These are phyloP conservation scores for Yamadazyma conglobata DNA, from an alignment of 1,139 yeast species.

Conservation along the genomic window DNA sequence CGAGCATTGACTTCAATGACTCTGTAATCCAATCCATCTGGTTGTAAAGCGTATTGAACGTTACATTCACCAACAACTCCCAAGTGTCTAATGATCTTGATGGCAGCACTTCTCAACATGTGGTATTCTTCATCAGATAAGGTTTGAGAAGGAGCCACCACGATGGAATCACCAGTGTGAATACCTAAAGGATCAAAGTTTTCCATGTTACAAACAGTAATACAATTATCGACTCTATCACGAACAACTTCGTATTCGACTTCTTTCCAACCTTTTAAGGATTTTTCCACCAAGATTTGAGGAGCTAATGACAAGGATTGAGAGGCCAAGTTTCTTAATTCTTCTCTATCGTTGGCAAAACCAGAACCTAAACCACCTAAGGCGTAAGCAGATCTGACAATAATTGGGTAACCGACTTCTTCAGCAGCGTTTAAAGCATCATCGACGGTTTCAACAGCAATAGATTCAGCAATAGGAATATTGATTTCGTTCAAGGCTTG, in stretches of 20 bases:
- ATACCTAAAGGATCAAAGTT: constrained; percentile 97
- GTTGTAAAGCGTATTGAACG: constrained; percentile 94
- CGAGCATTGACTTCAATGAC: constrained; percentile 98
- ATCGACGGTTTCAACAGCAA: constrained; percentile 91
- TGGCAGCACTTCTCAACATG: constrained; percentile 96
- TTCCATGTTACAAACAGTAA: constrained; percentile 99
- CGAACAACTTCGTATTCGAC: constrained; percentile 98
- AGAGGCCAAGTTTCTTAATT: constrained; percentile 80
- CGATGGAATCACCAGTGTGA: constrained; percentile 98
- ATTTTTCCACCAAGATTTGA: constrained; percentile 93
- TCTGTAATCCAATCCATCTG: constrained; percentile 91
- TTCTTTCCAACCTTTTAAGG: constrained; percentile 98
- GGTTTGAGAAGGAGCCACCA: constrained; percentile 98
- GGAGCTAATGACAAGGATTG: constrained; percentile 89
- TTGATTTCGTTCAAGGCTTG: constrained; percentile 90
- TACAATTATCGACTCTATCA: constrained; percentile 94
- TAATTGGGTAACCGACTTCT: constrained; percentile 88
- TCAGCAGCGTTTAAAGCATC: constrained; percentile 89
- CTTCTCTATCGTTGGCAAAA: constrained; percentile 79
- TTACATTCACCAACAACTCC: constrained; percentile 99
- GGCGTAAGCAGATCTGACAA: constrained; percentile 96
- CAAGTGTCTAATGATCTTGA: constrained; percentile 92
- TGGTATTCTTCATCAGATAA: constrained; percentile 95
- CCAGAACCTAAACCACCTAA: constrained; percentile 99
- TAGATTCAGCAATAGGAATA: constrained; percentile 94